Evolutionary conservation across 805 yeast species (phyloP).

Genomic region (Saturnispora halmiae): DNA sequence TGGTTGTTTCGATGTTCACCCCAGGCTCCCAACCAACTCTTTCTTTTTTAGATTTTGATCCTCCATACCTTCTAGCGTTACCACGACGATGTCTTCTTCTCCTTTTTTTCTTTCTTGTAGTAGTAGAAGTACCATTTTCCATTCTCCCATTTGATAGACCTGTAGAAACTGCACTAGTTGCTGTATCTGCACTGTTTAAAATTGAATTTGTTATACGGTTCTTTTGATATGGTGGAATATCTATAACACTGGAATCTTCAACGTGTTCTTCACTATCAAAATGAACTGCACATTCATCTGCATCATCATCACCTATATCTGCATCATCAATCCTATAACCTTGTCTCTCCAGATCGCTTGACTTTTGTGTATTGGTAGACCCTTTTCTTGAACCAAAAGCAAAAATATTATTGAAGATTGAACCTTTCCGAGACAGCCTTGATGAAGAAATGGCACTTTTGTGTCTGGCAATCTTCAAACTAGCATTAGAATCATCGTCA

Average conservation of each 20-base stretch:
- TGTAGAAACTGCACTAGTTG: no score
- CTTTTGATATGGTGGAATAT: neutral
- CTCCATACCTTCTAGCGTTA: slow-evolving; percentile 26
- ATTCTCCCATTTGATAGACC: neutral
- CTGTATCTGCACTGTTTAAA: no score
- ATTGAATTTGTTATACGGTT: neutral
- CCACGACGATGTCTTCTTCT: slow-evolving; percentile 5
- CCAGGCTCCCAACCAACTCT: slow-evolving; percentile 55
- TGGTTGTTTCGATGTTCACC: slow-evolving; percentile 41
- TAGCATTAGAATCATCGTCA: neutral
- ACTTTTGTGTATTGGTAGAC: neutral
- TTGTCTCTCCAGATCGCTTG: slow-evolving; percentile 2
- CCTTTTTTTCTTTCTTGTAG: slow-evolving; percentile 1
- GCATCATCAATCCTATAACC: neutral
- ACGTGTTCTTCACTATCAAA: slow-evolving; percentile 5
- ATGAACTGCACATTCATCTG: neutral
- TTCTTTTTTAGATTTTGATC: slow-evolving; percentile 32
- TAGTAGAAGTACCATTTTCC: no score
- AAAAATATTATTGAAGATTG: slow-evolving; percentile 1
- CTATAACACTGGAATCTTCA: neutral
- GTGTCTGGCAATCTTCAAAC: neutral
- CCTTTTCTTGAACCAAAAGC: neutral
- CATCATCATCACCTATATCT: neutral
- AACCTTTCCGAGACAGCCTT: slow-evolving; percentile 1
- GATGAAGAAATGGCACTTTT: neutral